Evolutionary conservation across 1,284 basidiomycete species (phyloP).

Genomic region (Ceratobasidium sp.): DNA sequence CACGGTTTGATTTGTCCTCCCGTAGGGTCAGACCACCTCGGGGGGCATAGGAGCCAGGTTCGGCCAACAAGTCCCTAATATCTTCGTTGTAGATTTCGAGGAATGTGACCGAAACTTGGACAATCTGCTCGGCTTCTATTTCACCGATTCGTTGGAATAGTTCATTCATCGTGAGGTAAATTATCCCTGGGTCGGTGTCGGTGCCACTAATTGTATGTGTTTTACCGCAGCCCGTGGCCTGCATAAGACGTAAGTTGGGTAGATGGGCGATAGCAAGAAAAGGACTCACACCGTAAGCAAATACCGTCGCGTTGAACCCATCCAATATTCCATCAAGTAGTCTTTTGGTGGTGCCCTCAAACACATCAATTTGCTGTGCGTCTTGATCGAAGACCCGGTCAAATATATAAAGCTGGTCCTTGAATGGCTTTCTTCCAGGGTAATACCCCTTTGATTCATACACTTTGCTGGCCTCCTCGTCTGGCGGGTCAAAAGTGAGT

Average conservation of each 20-base stretch:
- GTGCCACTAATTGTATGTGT: conserved; percentile 97
- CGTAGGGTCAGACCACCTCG: conserved; percentile 87
- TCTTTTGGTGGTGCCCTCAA: conserved; percentile 80
- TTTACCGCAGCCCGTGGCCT: conserved; percentile 98
- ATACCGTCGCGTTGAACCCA: conserved; percentile 95
- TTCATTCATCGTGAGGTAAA: conserved; percentile 95
- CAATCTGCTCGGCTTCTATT: conserved; percentile 76
- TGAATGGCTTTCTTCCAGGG: conserved; percentile 86
- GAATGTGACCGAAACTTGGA: conserved; percentile 88
- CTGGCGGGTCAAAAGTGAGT: conserved; percentile 93
- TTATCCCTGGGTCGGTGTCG: conserved; percentile 83
- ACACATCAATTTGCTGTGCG: conserved; percentile 82
- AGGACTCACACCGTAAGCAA: conserved; percentile 88
- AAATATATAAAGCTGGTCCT: conserved; percentile 93
- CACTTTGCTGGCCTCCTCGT: conserved; percentile 73
- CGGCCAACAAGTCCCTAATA: conserved; percentile 90
- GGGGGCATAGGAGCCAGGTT: conserved; percentile 66
- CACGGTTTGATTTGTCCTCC: conserved; percentile 78
- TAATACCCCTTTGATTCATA: conserved; percentile 80
- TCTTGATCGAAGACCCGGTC: conserved; percentile 86
- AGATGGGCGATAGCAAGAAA: conserved; percentile 40
- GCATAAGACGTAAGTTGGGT: conserved; percentile 44
- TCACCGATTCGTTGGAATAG: conserved; percentile 89
- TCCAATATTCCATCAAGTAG: conserved; percentile 82
- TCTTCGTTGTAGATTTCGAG: conserved; percentile 98